Conservation (phyloP, 2,329 filamentous ascomycete genomes). For the Atkinsonella hypoxylon region DNA sequence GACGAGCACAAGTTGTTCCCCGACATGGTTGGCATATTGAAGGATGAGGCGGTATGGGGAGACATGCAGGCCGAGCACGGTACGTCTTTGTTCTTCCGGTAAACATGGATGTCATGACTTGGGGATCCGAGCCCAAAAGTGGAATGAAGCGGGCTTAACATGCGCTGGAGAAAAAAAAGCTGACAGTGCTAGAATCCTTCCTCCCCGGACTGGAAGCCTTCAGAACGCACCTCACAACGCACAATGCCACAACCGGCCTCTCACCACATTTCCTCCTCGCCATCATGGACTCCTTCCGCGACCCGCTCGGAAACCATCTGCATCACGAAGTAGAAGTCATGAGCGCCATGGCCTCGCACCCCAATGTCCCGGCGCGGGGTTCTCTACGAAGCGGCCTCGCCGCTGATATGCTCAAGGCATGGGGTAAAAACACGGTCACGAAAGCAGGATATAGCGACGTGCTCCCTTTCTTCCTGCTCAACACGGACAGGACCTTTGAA, state of each 20-base stretch:
- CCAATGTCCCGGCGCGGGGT: constrained; percentile 35
- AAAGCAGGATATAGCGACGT: constrained; percentile 48
- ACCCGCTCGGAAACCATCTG: constrained; percentile 41
- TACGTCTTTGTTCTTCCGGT: constrained; percentile 19
- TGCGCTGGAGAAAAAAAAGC: too few relatives aligned
- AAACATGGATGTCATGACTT: too few relatives aligned
- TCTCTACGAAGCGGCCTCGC: constrained; percentile 33
- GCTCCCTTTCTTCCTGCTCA: constrained; percentile 53
- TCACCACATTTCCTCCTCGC: constrained; percentile 30
- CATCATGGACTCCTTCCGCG: constrained; percentile 39
- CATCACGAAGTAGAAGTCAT: constrained; percentile 43
- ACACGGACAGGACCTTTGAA: constrained; percentile 47
- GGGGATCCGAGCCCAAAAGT: too few relatives aligned
- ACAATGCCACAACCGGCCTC: constrained; percentile 29
- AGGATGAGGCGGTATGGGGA: constrained; percentile 37
- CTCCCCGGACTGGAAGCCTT: constrained; percentile 39
- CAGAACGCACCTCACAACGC: constrained; percentile 35
- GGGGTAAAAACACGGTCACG: constrained; percentile 52
- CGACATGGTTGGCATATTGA: constrained; percentile 38
- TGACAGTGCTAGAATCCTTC: constrained; percentile 29
- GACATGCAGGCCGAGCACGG: constrained; percentile 44
- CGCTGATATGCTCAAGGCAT: constrained; percentile 40
- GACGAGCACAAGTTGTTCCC: constrained; percentile 46
- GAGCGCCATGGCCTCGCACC: constrained; percentile 34
- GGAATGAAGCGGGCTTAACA: too few relatives aligned